phyloP scores from a whole-genome alignment of 2,329 filamentous ascomycete genomes.

The Alternaria sp. region DNA sequence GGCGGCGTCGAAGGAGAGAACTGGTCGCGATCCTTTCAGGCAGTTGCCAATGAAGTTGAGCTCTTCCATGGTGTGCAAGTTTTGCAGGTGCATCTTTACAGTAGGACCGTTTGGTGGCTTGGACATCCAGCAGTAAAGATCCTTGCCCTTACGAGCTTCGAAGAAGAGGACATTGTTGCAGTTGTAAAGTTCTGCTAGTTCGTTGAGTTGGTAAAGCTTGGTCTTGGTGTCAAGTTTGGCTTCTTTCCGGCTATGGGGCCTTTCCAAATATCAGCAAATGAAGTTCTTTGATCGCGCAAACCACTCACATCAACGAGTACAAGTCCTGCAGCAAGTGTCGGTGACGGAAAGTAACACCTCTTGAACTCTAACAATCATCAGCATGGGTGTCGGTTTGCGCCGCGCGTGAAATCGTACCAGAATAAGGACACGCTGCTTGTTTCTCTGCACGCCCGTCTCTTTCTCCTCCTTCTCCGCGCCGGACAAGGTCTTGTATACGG shows the following conservation, averaged over 20 bases:
- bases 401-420: conserved; percentile 53
- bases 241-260: conserved; percentile 88
- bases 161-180: conserved; percentile 96
- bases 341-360: conserved; percentile 93
- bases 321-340: conserved; percentile 92
- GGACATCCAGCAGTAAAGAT: conserved; percentile 92
- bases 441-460: conserved; percentile 47
- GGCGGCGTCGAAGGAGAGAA: conserved; percentile 87
- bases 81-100: conserved; percentile 79
- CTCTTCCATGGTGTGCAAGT: conserved; percentile 95
- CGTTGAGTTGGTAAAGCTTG: conserved; percentile 64
- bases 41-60: conserved; percentile 97
- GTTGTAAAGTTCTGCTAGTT: conserved; percentile 74
- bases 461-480: conserved; percentile 49
- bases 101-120: conserved; percentile 86
- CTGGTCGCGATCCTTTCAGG: conserved; percentile 86
- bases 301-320: conserved; percentile 71
- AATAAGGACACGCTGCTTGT: conserved; percentile 75
- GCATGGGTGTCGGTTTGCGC: conserved; percentile 11
- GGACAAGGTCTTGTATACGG: conserved; percentile 64
- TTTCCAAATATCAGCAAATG: conserved; percentile 18
- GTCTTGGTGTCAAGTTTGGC: conserved; percentile 97
- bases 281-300: not conserved
- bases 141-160: conserved; percentile 91
- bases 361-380: conserved; percentile 65